Evolutionary conservation across 2,329 filamentous ascomycete genomes (phyloP), one percentile per base, ranked within the genome.

Genomic region (Esteya vermicola): DNA sequence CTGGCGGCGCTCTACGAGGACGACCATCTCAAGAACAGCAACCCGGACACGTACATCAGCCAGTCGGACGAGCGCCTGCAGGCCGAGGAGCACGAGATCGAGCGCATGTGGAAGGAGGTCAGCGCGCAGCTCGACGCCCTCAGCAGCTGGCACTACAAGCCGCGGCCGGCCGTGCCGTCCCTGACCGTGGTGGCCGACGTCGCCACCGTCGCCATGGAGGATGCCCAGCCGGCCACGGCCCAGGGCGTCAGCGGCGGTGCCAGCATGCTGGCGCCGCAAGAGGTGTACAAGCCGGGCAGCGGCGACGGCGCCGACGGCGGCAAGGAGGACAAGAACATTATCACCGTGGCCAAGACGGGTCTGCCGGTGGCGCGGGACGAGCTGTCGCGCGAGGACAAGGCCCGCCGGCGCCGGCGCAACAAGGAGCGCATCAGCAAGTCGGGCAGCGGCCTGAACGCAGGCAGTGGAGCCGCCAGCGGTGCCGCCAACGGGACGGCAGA

Each of bases 1-100:
- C 74, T 98, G 12, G 89, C 86, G 0, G 88, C 95, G 52, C 70
- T 94, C 38, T 98, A 96, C 63, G 91, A 96, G 60, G 81, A 91
- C 54, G 88, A 96, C 50, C 85, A 94, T 58, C 66, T 89, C 46
- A 80, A 83, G 54, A 70, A 74, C 39, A 72, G 74, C 3, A 83
- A 95, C 57, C 81, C 85, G 4, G 75, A 76, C 47, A 79, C 74
- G 27, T 93, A 85, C 54, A 72, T 91, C 44, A 85, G 85, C 57
- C 75, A 79, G 49, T 75, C 81, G 26, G 83, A 93, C 52, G 85
- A 91, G 60, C 89, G 88, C 60, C 63, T 85, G 20, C 75, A 75
- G 48, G 81, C 79, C 45, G 84, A 93, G 52, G 85, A 95, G 59
- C 71, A 74, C 43, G 86, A 94, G 55, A 81, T 96, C 40, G 77